Evolutionary conservation across 1,284 basidiomycete species (phyloP).

Genomic region (Pterulicium gracile): DNA sequence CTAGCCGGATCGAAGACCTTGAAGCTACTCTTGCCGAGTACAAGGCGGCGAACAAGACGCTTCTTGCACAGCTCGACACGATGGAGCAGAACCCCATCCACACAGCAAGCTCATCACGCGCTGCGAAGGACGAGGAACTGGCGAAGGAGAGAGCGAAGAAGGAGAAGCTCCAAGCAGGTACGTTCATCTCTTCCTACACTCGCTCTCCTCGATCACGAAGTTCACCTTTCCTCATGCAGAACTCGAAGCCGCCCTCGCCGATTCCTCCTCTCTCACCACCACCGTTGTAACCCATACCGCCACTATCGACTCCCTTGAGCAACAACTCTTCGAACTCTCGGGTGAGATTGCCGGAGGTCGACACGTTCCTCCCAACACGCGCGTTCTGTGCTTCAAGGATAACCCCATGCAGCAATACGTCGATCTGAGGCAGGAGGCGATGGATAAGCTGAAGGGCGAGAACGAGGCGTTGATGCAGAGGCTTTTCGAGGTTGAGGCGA

Average conservation of each 20-base stretch:
- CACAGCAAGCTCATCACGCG: not conserved
- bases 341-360: slow-evolving; percentile 69
- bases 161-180: slow-evolving; percentile 33
- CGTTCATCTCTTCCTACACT: slow-evolving; percentile 6
- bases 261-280: slow-evolving; percentile 8
- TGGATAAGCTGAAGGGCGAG: slow-evolving; percentile 65
- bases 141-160: slow-evolving; percentile 29
- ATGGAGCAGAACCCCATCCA: not conserved
- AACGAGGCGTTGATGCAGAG: slow-evolving; percentile 60
- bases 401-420: slow-evolving; percentile 72
- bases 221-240: slow-evolving; percentile 20
- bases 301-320: slow-evolving; percentile 55
- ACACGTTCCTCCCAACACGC: slow-evolving; percentile 62
- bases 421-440: slow-evolving; percentile 51
- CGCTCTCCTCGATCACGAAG: not conserved
- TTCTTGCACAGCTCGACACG: not conserved
- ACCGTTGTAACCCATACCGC: slow-evolving; percentile 28
- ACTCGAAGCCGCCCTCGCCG: slow-evolving; percentile 28
- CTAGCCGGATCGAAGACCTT: slow-evolving; percentile 41
- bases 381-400: slow-evolving; percentile 58
- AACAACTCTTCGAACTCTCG: slow-evolving; percentile 62
- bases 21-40: slow-evolving; percentile 46
- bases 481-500: slow-evolving; percentile 42
- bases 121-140: slow-evolving; percentile 21
- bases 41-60: slow-evolving; percentile 28